Evolutionary conservation across 495 filamentous ascomycete species (phyloP).

Genomic region (Neurospora sp.): DNA sequence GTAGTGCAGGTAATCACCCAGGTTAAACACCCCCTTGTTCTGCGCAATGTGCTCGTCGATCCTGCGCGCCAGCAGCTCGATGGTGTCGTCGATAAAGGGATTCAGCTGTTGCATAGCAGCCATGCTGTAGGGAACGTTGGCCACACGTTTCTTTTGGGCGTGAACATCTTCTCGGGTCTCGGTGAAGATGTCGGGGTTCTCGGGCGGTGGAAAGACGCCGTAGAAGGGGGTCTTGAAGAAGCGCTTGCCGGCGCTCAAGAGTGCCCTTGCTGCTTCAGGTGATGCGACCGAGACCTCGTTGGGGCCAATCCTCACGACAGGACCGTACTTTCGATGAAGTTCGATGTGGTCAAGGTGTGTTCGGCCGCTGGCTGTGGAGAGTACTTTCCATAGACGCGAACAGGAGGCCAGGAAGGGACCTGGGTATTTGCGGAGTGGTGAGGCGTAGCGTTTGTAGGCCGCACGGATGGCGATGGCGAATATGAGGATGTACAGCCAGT

Average conservation of each 20-base stretch:
- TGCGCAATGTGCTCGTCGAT: slow-evolving; percentile 25
- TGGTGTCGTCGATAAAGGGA: slow-evolving; percentile 39
- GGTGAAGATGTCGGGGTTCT: slow-evolving; percentile 52
- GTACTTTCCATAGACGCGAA: slow-evolving; percentile 37
- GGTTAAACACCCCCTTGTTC: slow-evolving; percentile 24
- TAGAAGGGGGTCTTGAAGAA: slow-evolving; percentile 50
- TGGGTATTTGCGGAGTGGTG: slow-evolving; percentile 37
- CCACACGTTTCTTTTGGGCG: slow-evolving; percentile 46
- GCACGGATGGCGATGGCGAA: slow-evolving; percentile 21
- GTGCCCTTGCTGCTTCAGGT: slow-evolving; percentile 36
- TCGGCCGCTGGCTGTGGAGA: slow-evolving; percentile 23
- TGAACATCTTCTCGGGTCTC: slow-evolving; percentile 44
- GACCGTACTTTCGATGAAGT: slow-evolving; percentile 44
- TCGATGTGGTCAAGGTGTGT: slow-evolving; percentile 38
- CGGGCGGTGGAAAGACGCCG: slow-evolving; percentile 43
- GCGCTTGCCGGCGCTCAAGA: slow-evolving; percentile 41
- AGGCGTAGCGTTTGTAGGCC: slow-evolving; percentile 32
- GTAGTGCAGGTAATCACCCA: slow-evolving; percentile 43
- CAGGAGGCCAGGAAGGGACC: slow-evolving; percentile 42
- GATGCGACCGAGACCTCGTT: slow-evolving; percentile 45
- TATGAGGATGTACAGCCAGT: slow-evolving; percentile 29
- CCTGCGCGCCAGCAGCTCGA: slow-evolving; percentile 30
- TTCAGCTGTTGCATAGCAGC: slow-evolving; percentile 41
- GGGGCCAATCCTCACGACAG: slow-evolving; percentile 47
- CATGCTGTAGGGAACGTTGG: slow-evolving; percentile 45